phyloP scores from a whole-genome alignment of 73 alveolate species.

The Tetrahymena elliotti region DNA sequence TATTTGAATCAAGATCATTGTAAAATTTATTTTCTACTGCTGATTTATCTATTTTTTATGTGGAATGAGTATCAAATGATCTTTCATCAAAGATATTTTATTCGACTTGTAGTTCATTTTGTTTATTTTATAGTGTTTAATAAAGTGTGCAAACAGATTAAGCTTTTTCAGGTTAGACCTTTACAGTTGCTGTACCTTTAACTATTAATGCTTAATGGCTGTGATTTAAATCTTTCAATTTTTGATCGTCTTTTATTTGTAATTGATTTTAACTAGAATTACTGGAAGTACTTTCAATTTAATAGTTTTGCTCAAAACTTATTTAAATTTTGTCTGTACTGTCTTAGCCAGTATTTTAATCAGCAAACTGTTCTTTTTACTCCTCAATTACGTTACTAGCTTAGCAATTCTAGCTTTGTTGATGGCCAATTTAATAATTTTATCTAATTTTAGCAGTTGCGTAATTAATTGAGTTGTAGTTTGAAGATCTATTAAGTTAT shows the following conservation, averaged over 20 bases:
- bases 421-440: neutral
- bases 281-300: neutral
- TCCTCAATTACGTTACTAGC: neutral
- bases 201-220: neutral
- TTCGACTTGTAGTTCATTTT: neutral
- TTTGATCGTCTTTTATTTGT: neutral
- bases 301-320: neutral
- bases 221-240: neutral
- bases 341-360: neutral
- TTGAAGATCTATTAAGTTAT: neutral
- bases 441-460: neutral
- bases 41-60: neutral
- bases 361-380: no score
- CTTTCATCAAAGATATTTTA: neutral
- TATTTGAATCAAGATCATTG: neutral
- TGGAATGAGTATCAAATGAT: neutral
- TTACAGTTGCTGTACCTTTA: neutral
- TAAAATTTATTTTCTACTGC: neutral
- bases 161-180: neutral
- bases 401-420: neutral
- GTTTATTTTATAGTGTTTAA: no score
- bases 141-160: neutral
- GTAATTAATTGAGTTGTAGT: neutral
- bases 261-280: neutral
- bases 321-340: neutral